Base-by-base conservation (phyloP, 2,329 filamentous ascomycete species). In the Aspergillus carbonarius region DNA sequence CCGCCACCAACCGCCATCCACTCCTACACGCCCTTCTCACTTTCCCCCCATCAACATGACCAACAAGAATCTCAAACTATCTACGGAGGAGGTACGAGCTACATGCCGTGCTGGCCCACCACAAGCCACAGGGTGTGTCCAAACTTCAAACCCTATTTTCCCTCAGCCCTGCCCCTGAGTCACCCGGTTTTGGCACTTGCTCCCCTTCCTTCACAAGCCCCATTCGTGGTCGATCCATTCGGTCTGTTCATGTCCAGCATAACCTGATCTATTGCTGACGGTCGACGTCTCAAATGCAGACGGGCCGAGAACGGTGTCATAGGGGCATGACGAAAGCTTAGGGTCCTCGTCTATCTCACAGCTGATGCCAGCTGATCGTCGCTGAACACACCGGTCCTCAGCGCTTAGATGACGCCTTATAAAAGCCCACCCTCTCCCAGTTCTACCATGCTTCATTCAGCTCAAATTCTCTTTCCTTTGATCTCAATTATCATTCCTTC, bases 251-350 rank as follows among this genome's bases (percentile, higher is more conserved):
- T 32, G 23, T 30, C 37, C 39, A 54, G 25, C 39, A 54, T 40
- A 44, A 42, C 37, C 51, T 54, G 51, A 54, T 54, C 27, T 54
- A 54, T 54, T 27, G 51, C 51, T 40, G 30, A 54, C 51, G 18
- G 51, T 54, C 51, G 18, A 54, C 51, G 51, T 54, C 51, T 54
- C 51, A 54, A 37, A 32, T 10, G 15, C 34, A 15, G 17, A 15
- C 39, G 25, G 13, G 12, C 25, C 51, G 37, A 54, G 13, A 1
- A 44, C 51, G 37, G 17, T 23, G 25, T 18, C 51, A 42, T n/a
- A 15, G 10, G 25, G 23, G 23, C 37, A 54, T 54, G 51, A 54
- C 39, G 51, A 54, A 32, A 34, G 37, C 44, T 54, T 20, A 18
- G 17, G 20, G 10, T 25, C 18, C 23, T 10, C 32, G n/a, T 35